Conservation (phyloP, 768 basidiomycete genomes). For the Boletus sensibilis region DNA sequence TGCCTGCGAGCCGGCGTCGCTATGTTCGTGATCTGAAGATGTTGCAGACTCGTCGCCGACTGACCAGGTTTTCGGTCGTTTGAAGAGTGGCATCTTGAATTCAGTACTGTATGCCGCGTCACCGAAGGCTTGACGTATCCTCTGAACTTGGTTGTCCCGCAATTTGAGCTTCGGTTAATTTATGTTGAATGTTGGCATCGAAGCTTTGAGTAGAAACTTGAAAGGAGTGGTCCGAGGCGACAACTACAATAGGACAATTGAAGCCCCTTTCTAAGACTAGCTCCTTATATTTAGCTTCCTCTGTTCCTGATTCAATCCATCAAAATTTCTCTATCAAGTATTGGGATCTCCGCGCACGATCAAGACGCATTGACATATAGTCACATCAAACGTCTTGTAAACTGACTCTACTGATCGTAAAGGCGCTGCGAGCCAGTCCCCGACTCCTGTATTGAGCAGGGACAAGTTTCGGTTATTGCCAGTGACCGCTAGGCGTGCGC, state of each 20-base stretch:
- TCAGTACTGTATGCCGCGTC: background rate
- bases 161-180: background rate
- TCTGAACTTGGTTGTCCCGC: background rate
- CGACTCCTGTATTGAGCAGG: too few species aligned
- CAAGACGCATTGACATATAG: too few species aligned
- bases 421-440: too few species aligned
- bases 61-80: constrained; percentile 34
- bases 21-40: constrained; percentile 14
- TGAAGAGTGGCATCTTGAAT: constrained; percentile 33
- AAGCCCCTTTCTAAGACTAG: background rate
- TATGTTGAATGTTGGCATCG: background rate
- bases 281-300: too few species aligned
- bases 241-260: background rate
- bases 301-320: too few species aligned
- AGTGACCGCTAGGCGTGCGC: too few species aligned
- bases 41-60: constrained; percentile 10
- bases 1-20: background rate
- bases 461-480: too few species aligned
- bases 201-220: background rate
- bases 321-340: too few species aligned
- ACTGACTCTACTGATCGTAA: too few species aligned
- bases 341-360: too few species aligned
- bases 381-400: too few species aligned
- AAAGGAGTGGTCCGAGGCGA: background rate
- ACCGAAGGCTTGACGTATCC: background rate